Base-by-base conservation (phyloP, 1,139 yeast genomes). In the Yamadazyma conglobata region DNA sequence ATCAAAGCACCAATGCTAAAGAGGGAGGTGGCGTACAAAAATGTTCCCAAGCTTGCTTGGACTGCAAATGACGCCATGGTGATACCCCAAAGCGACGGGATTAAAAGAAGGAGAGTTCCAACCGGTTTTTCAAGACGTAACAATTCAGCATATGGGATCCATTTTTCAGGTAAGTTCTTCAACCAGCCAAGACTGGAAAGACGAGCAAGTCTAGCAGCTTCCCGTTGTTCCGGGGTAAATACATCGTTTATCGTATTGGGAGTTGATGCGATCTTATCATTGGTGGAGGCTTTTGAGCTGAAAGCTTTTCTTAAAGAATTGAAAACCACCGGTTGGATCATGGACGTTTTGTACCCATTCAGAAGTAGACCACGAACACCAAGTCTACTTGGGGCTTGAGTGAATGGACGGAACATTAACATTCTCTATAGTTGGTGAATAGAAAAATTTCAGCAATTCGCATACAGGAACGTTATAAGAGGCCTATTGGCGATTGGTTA, bases 81-180 rank as follows among this genome's bases (percentile, higher is more conserved):
- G 33, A 83, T 79, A 15, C 86, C 79, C 91, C 91, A 83, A 59
- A 77, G 68, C 15, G 80, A 77, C 0, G 98, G 98, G 25, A 87
- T 65, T 37, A 78, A 76, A 27, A 93, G 63, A 21, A 91, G 64
- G 70, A 86, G 76, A 0, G 97, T 83, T 0, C 98, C 99, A 13
- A 84, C 93, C 0, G 98, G 98, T 45, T 87, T 87, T 48, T 93
- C 98, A 33, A 91, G 58, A 34, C 99, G 68, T 82, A 88, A 79
- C 33, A 93, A 67, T 50, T 87, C 95, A 25, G 95, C 94, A 51
- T 87, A 91, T 0, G 98, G 98, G 27, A 86, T 79, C 76, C 80
- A 68, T 39, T 70, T 68, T 26, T 64, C 69, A 0, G 96, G 96
- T 15, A 88, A 62, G 19, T 73, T 64, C 3, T 76, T 64, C 10